A percentile compares a stretch with the other conserved stretches of the same genome.
Conservation (phyloP, 225 moss, liverwort and hornwort species). For the Sphagnum contortum region DNA sequence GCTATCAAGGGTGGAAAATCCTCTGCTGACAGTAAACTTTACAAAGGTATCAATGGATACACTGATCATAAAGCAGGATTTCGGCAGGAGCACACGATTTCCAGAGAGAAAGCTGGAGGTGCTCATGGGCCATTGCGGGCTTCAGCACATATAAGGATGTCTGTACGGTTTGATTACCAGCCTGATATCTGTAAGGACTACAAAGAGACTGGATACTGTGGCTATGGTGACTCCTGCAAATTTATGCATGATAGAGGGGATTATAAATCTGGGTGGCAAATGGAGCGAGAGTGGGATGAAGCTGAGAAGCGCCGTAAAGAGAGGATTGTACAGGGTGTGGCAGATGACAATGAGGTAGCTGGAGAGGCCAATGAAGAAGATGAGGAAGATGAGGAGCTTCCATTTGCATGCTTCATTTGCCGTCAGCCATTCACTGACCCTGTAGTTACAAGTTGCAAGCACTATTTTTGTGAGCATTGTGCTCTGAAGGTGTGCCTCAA, state of each 20-base stretch:
- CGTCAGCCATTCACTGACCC: conserved; percentile 76
- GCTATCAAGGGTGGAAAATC: conserved; percentile 50
- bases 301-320: conserved; percentile 57
- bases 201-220: conserved; percentile 94
- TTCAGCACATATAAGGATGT: conserved; percentile 80
- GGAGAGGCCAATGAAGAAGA: conserved; percentile 38
- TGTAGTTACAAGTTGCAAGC: conserved; percentile 84
- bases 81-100: conserved; percentile 79
- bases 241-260: conserved; percentile 96
- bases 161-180: conserved; percentile 87
- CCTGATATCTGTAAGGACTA: conserved; percentile 99
- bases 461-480: conserved; percentile 93
- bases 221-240: conserved; percentile 92
- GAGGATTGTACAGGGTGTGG: conserved; percentile 43
- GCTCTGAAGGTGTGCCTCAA: conserved; percentile 59
- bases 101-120: conserved; percentile 89
- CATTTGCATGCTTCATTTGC: conserved; percentile 90
- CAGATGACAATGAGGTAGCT: conserved; percentile 30
- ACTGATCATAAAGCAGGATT: conserved; percentile 94
- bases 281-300: conserved; percentile 95
- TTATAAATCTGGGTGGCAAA: conserved; percentile 96
- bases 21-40: conserved; percentile 41
- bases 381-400: conserved; percentile 72
- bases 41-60: conserved; percentile 82
- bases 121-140: conserved; percentile 93